These are phyloP conservation scores for Arctium minus DNA, from an alignment of 129 eudicot genomes.

Conservation along the genomic window DNA sequence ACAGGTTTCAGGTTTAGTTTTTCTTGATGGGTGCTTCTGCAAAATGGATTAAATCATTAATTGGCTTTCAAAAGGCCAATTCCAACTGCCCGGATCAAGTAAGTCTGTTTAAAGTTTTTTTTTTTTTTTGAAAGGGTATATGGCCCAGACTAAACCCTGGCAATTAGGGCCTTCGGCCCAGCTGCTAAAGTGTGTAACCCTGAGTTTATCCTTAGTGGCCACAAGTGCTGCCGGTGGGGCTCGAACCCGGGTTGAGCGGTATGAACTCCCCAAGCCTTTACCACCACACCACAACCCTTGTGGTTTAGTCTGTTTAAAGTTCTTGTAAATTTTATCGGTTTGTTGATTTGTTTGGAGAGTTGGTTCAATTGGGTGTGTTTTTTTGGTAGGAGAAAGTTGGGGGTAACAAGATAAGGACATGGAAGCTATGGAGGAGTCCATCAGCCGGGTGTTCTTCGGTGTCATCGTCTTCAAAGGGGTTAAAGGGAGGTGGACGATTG, in stretches of 20 bases:
- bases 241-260: no score
- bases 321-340: not conserved
- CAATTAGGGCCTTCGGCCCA: no score
- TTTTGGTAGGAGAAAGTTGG: constrained; percentile 53
- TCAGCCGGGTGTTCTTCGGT: constrained; percentile 40
- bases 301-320: not conserved
- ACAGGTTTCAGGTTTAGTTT: not conserved
- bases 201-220: no score
- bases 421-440: constrained; percentile 88
- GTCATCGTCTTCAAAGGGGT: constrained; percentile 29
- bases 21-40: constrained; percentile 68
- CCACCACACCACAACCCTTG: no score
- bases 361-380: not conserved
- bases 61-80: constrained; percentile 46
- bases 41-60: constrained; percentile 78
- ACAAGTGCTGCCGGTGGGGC: no score
- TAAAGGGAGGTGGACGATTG: constrained; percentile 31
- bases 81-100: constrained; percentile 40
- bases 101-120: constrained; percentile 2
- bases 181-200: no score
- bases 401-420: constrained; percentile 51
- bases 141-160: no score
- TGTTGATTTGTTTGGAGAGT: not conserved
- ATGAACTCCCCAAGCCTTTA: no score
- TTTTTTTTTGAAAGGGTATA: no score